phyloP scores from a whole-genome alignment of 1,284 basidiomycete species.

The Tetrapyrgos nigripes region DNA sequence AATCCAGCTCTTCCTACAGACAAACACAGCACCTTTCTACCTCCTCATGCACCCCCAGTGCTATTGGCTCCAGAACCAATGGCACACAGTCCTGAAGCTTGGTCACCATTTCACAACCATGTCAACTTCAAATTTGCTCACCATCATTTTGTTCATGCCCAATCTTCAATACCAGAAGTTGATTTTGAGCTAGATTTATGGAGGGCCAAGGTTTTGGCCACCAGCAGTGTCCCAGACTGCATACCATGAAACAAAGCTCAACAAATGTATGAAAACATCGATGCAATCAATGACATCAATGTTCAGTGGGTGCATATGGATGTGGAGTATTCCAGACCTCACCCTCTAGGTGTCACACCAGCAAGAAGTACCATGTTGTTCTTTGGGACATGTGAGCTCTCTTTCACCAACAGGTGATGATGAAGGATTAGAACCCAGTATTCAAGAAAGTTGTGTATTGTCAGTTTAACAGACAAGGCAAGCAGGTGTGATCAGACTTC shows the following conservation, averaged over 20 bases:
- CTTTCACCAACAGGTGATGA: constrained; percentile 21
- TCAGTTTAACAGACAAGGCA: constrained; percentile 23
- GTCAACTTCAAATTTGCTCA: constrained; percentile 23
- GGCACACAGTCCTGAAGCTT: constrained; percentile 6
- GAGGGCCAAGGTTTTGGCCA: constrained; percentile 16
- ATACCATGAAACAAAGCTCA: constrained; percentile 28
- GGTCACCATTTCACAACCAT: constrained; percentile 15
- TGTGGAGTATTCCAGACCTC: constrained; percentile 26
- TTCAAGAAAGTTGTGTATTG: too few species aligned
- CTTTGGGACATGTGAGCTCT: constrained; percentile 19
- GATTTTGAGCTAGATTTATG: constrained; percentile 20
- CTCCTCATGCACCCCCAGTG: too few species aligned
- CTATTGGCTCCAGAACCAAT: constrained; percentile 8
- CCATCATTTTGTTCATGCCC: constrained; percentile 18
- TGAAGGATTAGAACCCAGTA: constrained; percentile 21
- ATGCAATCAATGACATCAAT: constrained; percentile 27
- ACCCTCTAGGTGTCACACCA: constrained; percentile 21
- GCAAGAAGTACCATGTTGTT: constrained; percentile 26
- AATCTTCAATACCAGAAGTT: constrained; percentile 19
- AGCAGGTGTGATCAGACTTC: constrained; percentile 25
- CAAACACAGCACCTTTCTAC: too few species aligned
- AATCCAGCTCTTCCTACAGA: too few species aligned
- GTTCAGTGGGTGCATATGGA: constrained; percentile 26
- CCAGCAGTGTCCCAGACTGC: not conserved
- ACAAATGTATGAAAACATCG: constrained; percentile 31